Conservation (phyloP, 345 rosid species). For the Heritiera fomes region DNA sequence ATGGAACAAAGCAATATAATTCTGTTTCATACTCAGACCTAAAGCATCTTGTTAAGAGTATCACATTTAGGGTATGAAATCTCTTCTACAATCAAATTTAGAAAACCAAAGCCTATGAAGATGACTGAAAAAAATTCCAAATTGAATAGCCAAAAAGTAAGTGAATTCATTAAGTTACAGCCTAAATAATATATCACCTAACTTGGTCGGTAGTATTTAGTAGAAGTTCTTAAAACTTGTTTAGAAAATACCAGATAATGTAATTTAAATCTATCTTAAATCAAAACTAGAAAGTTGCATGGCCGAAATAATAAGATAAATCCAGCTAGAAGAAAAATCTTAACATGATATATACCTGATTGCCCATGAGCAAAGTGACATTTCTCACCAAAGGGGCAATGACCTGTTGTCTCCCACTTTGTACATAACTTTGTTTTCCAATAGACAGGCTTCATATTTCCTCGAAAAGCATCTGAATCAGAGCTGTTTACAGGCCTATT, state of each 20-base stretch:
- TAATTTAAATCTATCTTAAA: not conserved
- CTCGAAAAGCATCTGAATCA: slow-evolving; percentile 17
- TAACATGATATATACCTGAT: slow-evolving; percentile 52
- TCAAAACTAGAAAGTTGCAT: not conserved
- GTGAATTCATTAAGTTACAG: not conserved
- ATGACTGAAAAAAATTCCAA: not conserved
- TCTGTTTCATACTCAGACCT: not conserved
- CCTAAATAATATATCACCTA: not conserved
- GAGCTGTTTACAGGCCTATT: slow-evolving; percentile 40
- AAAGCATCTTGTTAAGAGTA: not conserved
- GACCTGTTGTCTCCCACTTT: slow-evolving; percentile 75
- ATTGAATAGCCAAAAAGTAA: not conserved
- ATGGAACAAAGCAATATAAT: not conserved
- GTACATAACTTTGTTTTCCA: slow-evolving; percentile 92
- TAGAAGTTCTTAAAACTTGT: not conserved
- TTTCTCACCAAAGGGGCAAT: slow-evolving; percentile 87
- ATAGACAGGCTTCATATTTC: slow-evolving; percentile 57
- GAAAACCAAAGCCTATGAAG: not conserved
- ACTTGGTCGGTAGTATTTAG: not conserved
- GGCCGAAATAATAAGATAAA: not conserved
- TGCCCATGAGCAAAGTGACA: slow-evolving; percentile 96
- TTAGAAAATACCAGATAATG: not conserved
- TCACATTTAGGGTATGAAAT: not conserved
- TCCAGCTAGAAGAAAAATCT: slow-evolving; percentile 5
- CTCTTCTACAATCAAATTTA: not conserved